These are phyloP conservation scores for Rhodotorula sp. DNA, from an alignment of 1,284 basidiomycete genomes.

Conservation along the genomic window DNA sequence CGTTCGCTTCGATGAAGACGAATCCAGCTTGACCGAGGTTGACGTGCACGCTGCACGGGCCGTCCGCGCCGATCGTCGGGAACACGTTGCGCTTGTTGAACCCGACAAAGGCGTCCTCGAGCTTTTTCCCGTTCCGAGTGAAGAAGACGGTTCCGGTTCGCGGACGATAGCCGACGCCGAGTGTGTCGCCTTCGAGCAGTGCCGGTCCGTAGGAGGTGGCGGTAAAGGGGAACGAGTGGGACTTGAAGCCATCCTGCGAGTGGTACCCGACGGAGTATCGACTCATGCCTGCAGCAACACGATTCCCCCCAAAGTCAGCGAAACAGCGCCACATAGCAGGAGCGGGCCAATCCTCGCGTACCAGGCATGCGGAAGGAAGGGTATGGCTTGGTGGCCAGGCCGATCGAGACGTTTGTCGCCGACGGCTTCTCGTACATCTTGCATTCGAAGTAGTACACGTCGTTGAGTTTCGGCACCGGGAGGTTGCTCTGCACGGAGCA, in stretches of 20 bases:
- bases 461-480: slow-evolving; percentile 89
- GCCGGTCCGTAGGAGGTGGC: slow-evolving; percentile 77
- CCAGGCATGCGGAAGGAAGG: slow-evolving; percentile 82
- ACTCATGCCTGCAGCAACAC: slow-evolving; percentile 60
- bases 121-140: slow-evolving; percentile 89
- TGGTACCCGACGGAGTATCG: slow-evolving; percentile 95
- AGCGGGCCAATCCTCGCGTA: slow-evolving; percentile 16
- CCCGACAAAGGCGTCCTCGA: slow-evolving; percentile 89
- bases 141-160: slow-evolving; percentile 94
- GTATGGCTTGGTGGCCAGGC: slow-evolving; percentile 91
- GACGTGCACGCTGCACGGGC: slow-evolving; percentile 88
- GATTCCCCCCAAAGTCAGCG: neutral
- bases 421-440: slow-evolving; percentile 94
- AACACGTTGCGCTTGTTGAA: slow-evolving; percentile 86
- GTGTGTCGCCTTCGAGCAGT: slow-evolving; percentile 87
- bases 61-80: slow-evolving; percentile 89
- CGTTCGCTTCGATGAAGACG: slow-evolving; percentile 96
- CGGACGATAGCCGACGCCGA: slow-evolving; percentile 89
- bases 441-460: slow-evolving; percentile 97
- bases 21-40: slow-evolving; percentile 95
- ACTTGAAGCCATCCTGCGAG: slow-evolving; percentile 88
- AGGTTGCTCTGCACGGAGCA: slow-evolving; percentile 92
- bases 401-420: slow-evolving; percentile 77
- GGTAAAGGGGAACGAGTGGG: slow-evolving; percentile 95
- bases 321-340: too few species aligned